Evolutionary conservation across 2,329 filamentous ascomycete species (phyloP), one percentile per base, ranked within the genome.

Genomic region (Stagonosporopsis chrysanthemi): DNA sequence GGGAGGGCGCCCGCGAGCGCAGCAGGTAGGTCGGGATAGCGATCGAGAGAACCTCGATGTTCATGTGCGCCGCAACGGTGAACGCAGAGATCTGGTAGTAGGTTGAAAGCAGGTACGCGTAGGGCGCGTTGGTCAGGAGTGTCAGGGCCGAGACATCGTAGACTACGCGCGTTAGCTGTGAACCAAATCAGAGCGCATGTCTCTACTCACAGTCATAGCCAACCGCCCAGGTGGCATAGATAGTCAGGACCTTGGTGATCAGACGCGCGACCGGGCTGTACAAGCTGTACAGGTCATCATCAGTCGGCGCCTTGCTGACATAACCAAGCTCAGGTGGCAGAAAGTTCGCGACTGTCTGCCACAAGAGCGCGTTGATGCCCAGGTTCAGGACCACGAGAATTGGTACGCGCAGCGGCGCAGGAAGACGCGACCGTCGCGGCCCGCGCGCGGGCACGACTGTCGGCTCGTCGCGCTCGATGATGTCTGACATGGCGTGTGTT

Each of bases 1-100:
- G 90, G 17, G 85, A 82, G 36, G 81, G 80, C 35, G 88, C 88
- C 28, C 89, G 80, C 5, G 86, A 83, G 47, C 91, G 90, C 52
- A 96, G 81, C 40, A 95, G 83, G 58, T 84, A 82, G 76, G 96
- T 94, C 1, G 93, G 92, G 26, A 91, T 71, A 39, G 88, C 87
- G 39, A 86, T 86, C 2, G 90, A 86, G 57, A 88, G 67, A 49
- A 90, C 79, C 67, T 93, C 90, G 67, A 94, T 89, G 31, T 79
- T 74, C 47, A 92, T 83, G 33, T 86, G 86, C 36, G 84, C 79
- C 28, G 87, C 69, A 19, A 88, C 82, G 0, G 89, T 88, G 50
- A 80, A 75, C 24, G 84, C 80, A 24, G 84, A 83, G 64, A 96
- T 83, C 33, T 82, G 78, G 83, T 96, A 97, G 80, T 96, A 97